phyloP scores from a whole-genome alignment of 2,329 filamentous ascomycete species.

The Monosporascus sp. region DNA sequence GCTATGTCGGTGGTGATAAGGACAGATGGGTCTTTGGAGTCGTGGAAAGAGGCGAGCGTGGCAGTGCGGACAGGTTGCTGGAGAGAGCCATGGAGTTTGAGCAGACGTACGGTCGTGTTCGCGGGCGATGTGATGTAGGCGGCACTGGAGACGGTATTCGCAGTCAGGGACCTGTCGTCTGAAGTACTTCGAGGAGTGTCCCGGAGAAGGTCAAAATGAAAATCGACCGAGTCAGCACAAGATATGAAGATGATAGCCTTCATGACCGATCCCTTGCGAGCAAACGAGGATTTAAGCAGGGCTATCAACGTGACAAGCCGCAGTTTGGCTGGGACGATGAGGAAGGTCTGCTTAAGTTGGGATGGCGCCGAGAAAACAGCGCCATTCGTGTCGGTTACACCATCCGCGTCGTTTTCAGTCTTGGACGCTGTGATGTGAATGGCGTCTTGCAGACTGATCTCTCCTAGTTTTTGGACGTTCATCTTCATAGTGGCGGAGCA shows the following conservation, averaged over 20 bases:
- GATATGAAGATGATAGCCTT: constrained; percentile 97
- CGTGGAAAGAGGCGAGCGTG: constrained; percentile 75
- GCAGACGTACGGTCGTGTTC: constrained; percentile 68
- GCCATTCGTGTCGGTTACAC: constrained; percentile 41
- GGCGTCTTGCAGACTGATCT: constrained; percentile 92
- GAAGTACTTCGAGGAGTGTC: constrained; percentile 20
- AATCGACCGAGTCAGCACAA: constrained; percentile 94
- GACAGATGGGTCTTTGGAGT: constrained; percentile 68
- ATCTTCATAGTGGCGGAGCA: constrained; percentile 98
- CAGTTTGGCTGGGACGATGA: constrained; percentile 82
- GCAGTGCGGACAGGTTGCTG: constrained; percentile 81
- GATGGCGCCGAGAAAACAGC: constrained; percentile 74
- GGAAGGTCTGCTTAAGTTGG: constrained; percentile 88
- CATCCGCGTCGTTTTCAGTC: constrained; percentile 40
- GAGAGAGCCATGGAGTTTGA: constrained; percentile 88
- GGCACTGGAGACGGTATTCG: constrained; percentile 61
- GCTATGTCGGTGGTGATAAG: constrained; percentile 94
- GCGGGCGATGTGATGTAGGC: constrained; percentile 68
- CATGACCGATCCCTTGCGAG: constrained; percentile 85
- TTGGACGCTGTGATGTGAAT: constrained; percentile 72
- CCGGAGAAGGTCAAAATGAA: constrained; percentile 82
- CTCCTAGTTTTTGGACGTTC: constrained; percentile 88
- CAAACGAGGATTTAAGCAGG: constrained; percentile 80
- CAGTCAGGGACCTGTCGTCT: constrained; percentile 30
- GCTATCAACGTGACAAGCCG: constrained; percentile 83